A percentile compares a stretch with the other conserved stretches of the same genome.
These are phyloP conservation scores for Botrytis deweyae DNA, from an alignment of 2,329 filamentous ascomycete species.

Conservation along the genomic window DNA sequence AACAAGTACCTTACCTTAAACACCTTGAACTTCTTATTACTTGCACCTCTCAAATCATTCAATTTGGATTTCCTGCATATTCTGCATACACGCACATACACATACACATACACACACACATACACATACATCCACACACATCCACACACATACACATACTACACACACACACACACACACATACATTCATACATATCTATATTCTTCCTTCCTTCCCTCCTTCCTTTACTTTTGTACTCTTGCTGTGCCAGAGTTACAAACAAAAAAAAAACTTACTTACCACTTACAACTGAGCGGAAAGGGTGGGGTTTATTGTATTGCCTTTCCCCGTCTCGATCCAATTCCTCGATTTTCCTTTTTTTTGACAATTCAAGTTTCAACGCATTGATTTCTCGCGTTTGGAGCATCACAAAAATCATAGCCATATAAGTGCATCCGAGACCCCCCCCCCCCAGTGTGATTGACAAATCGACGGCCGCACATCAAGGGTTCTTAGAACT, in stretches of 20 bases:
- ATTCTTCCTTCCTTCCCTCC: not conserved
- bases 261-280: not conserved
- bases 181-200: not conserved
- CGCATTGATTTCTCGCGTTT: constrained; percentile 22
- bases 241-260: not conserved
- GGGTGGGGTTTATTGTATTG: not conserved
- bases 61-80: not conserved
- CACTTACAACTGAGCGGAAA: not conserved
- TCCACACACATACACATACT: not conserved
- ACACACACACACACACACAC: too few relatives aligned
- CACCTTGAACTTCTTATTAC: not conserved
- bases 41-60: not conserved
- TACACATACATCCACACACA: not conserved
- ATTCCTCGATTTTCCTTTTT: constrained; percentile 15
- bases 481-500: not conserved
- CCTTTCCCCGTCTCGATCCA: constrained; percentile 14
- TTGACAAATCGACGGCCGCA: constrained; percentile 19
- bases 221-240: not conserved
- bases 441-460: constrained; percentile 15
- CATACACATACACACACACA: not conserved
- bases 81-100: not conserved
- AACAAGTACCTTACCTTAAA: not conserved
- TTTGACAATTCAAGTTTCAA: constrained; percentile 21
- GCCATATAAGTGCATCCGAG: constrained; percentile 15
- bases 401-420: constrained; percentile 19